Evolutionary conservation across 2,329 filamentous ascomycete species (phyloP).

Genomic region (Colletotrichum sp.): DNA sequence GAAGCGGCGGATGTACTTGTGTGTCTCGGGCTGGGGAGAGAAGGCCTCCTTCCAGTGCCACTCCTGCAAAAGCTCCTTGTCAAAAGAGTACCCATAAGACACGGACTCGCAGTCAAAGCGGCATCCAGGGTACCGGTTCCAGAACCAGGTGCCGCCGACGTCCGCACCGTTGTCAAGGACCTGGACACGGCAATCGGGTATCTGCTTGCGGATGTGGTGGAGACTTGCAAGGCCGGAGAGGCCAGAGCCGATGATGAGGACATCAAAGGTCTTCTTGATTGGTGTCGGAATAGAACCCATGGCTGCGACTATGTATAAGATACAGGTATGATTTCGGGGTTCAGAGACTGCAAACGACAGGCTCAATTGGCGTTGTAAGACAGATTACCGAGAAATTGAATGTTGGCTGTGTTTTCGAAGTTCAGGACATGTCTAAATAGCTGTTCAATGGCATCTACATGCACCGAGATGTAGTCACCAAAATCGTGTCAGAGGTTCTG

Average conservation of each 20-base stretch:
- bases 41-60: slow-evolving; percentile 7
- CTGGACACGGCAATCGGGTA: background rate
- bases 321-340: background rate
- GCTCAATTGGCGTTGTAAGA: background rate
- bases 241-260: slow-evolving; percentile 5
- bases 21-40: background rate
- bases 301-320: background rate
- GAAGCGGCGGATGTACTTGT: background rate
- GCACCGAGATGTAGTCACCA: background rate
- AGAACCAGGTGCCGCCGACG: slow-evolving; percentile 54
- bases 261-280: background rate
- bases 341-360: background rate
- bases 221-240: slow-evolving; percentile 11
- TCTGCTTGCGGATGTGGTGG: slow-evolving; percentile 5
- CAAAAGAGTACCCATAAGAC: slow-evolving; percentile 1
- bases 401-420: background rate
- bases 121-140: slow-evolving; percentile 54
- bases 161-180: slow-evolving; percentile 44
- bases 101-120: slow-evolving; percentile 52
- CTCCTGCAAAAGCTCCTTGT: background rate
- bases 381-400: background rate
- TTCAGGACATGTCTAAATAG: background rate
- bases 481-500: background rate
- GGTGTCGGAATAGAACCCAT: slow-evolving; percentile 7
- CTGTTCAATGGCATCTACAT: background rate